Conservation (phyloP, 495 filamentous ascomycete genomes). For the Xylaria scruposa region DNA sequence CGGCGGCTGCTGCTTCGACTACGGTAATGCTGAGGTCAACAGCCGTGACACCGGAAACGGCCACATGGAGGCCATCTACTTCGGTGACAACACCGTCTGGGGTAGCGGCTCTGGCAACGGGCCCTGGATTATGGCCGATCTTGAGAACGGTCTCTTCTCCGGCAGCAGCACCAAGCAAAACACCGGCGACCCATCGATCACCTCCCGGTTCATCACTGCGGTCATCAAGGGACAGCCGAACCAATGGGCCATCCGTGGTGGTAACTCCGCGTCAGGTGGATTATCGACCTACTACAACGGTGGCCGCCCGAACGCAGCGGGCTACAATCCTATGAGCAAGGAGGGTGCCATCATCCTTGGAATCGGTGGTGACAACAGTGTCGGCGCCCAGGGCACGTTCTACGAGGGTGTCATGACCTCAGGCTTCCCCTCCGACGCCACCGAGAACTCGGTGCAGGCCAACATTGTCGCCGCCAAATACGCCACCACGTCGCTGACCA, state of each 20-base stretch:
- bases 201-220: constrained; percentile 59
- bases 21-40: constrained; percentile 65
- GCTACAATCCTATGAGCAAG: constrained; percentile 67
- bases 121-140: constrained; percentile 68
- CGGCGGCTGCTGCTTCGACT: constrained; percentile 65
- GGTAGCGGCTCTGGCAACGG: constrained; percentile 60
- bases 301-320: constrained; percentile 48
- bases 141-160: constrained; percentile 66
- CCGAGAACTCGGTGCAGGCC: constrained; percentile 62
- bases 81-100: constrained; percentile 55
- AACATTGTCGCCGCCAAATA: constrained; percentile 65
- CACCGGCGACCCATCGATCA: constrained; percentile 52
- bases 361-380: constrained; percentile 57
- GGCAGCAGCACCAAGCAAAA: constrained; percentile 50
- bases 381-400: constrained; percentile 63
- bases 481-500: constrained; percentile 49
- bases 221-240: constrained; percentile 59
- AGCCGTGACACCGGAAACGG: constrained; percentile 61
- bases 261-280: constrained; percentile 58
- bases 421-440: constrained; percentile 62
- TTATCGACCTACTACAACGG: constrained; percentile 64
- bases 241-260: constrained; percentile 62
- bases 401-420: constrained; percentile 68
- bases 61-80: constrained; percentile 70
- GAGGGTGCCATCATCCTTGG: constrained; percentile 68